These are phyloP conservation scores for Diaporthe nobilis DNA, from an alignment of 2,329 filamentous ascomycete genomes.

Conservation along the genomic window DNA sequence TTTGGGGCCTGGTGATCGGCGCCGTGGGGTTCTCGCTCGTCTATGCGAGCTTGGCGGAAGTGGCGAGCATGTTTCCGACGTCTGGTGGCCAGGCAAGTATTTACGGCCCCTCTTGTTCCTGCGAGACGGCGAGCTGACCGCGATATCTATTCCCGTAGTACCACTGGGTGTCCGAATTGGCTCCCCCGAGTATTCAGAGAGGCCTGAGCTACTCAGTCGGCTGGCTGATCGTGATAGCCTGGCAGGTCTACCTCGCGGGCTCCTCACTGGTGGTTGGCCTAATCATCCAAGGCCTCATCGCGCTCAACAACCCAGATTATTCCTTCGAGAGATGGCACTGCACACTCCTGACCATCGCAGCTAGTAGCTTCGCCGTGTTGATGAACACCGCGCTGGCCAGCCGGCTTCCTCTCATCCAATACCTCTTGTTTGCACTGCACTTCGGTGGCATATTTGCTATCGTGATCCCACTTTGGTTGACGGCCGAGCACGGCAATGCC, in stretches of 20 bases:
- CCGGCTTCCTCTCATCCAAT: not conserved
- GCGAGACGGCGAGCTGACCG: not conserved
- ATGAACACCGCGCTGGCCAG: slow-evolving; percentile 6
- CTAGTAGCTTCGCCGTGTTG: not conserved
- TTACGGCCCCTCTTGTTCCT: rapidly evolving
- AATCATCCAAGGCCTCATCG: not conserved
- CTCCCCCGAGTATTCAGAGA: not conserved
- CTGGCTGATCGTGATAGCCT: slow-evolving; percentile 24
- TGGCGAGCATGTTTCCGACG: slow-evolving; percentile 24
- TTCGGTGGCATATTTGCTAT: slow-evolving; percentile 17
- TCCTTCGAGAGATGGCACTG: slow-evolving; percentile 10
- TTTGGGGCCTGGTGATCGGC: slow-evolving; percentile 13
- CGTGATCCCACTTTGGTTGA: slow-evolving; percentile 12
- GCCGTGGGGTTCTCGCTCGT: slow-evolving; percentile 6
- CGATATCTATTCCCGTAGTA: not conserved
- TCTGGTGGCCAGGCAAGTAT: slow-evolving; percentile 16
- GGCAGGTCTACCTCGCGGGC: slow-evolving; percentile 21
- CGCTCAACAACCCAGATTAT: slow-evolving; percentile 12
- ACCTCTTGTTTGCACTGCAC: slow-evolving; percentile 10
- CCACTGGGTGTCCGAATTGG: slow-evolving; percentile 29
- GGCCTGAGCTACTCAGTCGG: slow-evolving; percentile 9
- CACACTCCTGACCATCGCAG: slow-evolving; percentile 12
- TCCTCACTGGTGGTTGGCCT: not conserved
- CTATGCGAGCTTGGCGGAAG: slow-evolving; percentile 23
- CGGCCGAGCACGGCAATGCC: not conserved